These are phyloP conservation scores for Aspergillus thermomutatus DNA, from an alignment of 2,329 filamentous ascomycete genomes.

Conservation along the genomic window DNA sequence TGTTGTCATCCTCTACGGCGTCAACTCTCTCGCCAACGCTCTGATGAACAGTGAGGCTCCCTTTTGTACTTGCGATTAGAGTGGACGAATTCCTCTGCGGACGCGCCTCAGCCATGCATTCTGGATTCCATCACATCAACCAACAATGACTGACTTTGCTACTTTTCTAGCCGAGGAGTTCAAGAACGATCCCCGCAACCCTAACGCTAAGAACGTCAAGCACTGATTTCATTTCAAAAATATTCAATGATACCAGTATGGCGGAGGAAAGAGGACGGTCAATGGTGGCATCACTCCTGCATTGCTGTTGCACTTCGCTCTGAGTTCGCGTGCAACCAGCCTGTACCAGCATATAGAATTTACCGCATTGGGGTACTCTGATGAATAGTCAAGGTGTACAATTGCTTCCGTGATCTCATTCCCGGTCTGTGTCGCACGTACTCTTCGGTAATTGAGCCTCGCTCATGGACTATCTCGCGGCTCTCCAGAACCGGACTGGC, in stretches of 20 bases:
- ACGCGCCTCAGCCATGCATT: not conserved
- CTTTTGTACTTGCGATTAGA: not conserved
- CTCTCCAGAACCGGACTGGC: not conserved
- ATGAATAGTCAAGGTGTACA: constrained; percentile 40
- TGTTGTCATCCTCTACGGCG: constrained; percentile 80
- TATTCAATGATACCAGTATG: constrained; percentile 17
- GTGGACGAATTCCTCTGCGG: not conserved
- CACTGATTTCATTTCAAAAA: constrained; percentile 29
- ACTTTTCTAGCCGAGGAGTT: constrained; percentile 72
- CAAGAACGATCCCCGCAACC: constrained; percentile 94
- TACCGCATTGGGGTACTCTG: constrained; percentile 31
- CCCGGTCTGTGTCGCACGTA: not conserved
- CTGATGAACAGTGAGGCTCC: constrained; percentile 71
- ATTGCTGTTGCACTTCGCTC: constrained; percentile 22
- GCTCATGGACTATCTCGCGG: not conserved
- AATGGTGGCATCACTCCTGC: constrained; percentile 17
- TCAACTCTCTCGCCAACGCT: constrained; percentile 77
- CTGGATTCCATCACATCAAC: not conserved
- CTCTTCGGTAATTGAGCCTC: not conserved
- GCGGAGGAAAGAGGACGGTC: constrained; percentile 13
- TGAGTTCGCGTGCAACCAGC: constrained; percentile 28
- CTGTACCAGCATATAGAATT: constrained; percentile 42
- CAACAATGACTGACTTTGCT: constrained; percentile 19
- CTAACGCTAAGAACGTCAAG: constrained; percentile 38
- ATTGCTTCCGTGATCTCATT: constrained; percentile 19